Conservation (phyloP, 2,329 filamentous ascomycete species). For the Biscogniauxia mediterranea region DNA sequence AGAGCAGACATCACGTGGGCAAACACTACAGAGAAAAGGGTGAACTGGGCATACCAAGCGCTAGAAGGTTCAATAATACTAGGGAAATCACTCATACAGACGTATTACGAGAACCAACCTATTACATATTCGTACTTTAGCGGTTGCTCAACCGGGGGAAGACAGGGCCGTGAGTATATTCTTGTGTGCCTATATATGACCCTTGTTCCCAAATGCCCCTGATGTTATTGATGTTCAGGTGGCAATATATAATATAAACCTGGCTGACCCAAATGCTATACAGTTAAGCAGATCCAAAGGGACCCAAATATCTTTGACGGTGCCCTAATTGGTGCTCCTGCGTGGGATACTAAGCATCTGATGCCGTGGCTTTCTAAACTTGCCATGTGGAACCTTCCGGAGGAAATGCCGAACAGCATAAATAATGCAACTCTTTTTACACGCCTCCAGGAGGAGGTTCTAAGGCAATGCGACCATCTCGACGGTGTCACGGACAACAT, state of each 20-base stretch:
- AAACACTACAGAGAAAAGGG: conserved; percentile 27
- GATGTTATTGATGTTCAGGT: too few species aligned
- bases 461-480: conserved; percentile 42
- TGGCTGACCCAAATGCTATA: neutral
- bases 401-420: conserved; percentile 37
- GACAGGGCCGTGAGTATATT: conserved; percentile 49
- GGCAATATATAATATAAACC: neutral
- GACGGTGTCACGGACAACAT: conserved; percentile 44
- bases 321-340: conserved; percentile 43
- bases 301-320: conserved; percentile 53
- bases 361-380: conserved; percentile 38
- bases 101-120: conserved; percentile 42
- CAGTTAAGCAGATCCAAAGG: conserved; percentile 41
- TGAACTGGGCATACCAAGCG: conserved; percentile 34
- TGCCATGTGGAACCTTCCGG: conserved; percentile 44
- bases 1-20: conserved; percentile 33
- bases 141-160: conserved; percentile 54
- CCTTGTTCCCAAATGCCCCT: neutral
- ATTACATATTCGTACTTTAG: conserved; percentile 46
- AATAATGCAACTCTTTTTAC: conserved; percentile 40
- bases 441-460: conserved; percentile 40
- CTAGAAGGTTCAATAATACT: conserved; percentile 44
- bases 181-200: conserved; percentile 25
- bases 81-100: conserved; percentile 42
- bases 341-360: conserved; percentile 48